Percentiles rank a stretch among this genome's conserved stretches.
phyloP scores from a whole-genome alignment of 2,329 filamentous ascomycete species.

The Lecanosticta acicola region DNA sequence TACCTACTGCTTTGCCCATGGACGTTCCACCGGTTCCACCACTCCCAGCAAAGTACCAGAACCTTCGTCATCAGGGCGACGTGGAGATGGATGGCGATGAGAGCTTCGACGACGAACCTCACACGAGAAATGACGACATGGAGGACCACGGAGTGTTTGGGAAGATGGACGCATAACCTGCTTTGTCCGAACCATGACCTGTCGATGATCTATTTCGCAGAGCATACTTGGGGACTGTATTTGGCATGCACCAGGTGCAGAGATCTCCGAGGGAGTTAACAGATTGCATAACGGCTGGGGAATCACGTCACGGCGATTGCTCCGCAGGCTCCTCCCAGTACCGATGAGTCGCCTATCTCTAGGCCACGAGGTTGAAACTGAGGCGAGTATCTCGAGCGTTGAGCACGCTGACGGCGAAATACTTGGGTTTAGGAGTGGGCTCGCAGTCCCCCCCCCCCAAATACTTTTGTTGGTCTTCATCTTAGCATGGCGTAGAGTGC shows the following conservation, averaged over 20 bases:
- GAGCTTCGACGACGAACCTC: constrained; percentile 38
- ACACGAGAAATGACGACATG: constrained; percentile 67
- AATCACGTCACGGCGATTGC: constrained; percentile 18
- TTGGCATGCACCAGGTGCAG: constrained; percentile 8
- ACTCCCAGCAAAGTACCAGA: constrained; percentile 73
- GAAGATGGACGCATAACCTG: constrained; percentile 90
- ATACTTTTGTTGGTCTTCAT: neutral
- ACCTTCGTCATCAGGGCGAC: constrained; percentile 33
- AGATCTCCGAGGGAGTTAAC: constrained; percentile 12
- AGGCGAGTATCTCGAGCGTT: constrained; percentile 24
- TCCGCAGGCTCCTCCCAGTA: constrained; percentile 17
- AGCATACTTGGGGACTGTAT: constrained; percentile 4
- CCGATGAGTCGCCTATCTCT: constrained; percentile 22
- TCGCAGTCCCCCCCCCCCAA: too few relatives aligned
- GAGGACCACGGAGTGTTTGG: constrained; percentile 88
- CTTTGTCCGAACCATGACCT: constrained; percentile 1
- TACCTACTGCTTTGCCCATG: constrained; percentile 56
- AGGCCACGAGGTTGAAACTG: constrained; percentile 34
- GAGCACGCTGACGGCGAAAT: constrained; percentile 19
- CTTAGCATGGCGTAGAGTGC: neutral
- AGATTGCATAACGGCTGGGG: constrained; percentile 14
- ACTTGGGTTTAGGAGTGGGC: neutral
- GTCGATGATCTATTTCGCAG: constrained; percentile 5
- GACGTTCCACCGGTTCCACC: constrained; percentile 85
- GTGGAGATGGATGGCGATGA: constrained; percentile 54